Conservation (phyloP, 73 alveolate genomes). For the Paramecium biaurelia region DNA sequence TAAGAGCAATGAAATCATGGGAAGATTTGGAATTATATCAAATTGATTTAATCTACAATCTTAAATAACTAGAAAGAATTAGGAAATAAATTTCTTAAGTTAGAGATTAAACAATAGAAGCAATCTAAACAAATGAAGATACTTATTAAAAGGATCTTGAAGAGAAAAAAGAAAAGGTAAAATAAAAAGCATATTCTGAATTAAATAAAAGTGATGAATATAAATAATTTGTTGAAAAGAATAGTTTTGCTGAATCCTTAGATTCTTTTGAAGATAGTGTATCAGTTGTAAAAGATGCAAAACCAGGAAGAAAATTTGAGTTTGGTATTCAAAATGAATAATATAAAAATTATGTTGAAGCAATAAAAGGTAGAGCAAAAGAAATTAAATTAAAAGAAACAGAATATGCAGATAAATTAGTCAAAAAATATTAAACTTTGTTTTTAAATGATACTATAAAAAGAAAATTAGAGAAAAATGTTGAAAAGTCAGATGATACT, state of each 20-base stretch:
- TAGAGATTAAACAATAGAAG: background rate
- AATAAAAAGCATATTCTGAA: conserved; percentile 2
- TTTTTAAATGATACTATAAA: background rate
- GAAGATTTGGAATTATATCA: conserved; percentile 24
- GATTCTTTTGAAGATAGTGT: background rate
- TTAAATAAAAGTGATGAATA: background rate
- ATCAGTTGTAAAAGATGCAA: background rate
- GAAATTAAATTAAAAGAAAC: background rate
- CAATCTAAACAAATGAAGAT: background rate
- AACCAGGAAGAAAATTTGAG: conserved; percentile 19
- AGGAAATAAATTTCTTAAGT: background rate
- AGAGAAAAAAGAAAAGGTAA: background rate
- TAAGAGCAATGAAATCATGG: conserved; percentile 48
- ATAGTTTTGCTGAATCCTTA: background rate
- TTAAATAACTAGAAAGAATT: background rate
- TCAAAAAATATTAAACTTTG: background rate
- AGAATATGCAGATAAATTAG: conserved; percentile 34
- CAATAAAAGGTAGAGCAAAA: background rate
- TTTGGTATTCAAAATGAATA: background rate
- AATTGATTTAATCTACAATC: conserved; percentile 29
- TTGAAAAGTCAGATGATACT: background rate
- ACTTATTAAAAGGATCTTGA: background rate
- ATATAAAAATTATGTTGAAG: background rate
- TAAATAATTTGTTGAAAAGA: background rate
- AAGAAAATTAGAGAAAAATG: background rate